Percentiles rank a stretch among this genome's conserved stretches.
phyloP scores from a whole-genome alignment of 2,329 filamentous ascomycete genomes.

The Leptoxyphium fumago region DNA sequence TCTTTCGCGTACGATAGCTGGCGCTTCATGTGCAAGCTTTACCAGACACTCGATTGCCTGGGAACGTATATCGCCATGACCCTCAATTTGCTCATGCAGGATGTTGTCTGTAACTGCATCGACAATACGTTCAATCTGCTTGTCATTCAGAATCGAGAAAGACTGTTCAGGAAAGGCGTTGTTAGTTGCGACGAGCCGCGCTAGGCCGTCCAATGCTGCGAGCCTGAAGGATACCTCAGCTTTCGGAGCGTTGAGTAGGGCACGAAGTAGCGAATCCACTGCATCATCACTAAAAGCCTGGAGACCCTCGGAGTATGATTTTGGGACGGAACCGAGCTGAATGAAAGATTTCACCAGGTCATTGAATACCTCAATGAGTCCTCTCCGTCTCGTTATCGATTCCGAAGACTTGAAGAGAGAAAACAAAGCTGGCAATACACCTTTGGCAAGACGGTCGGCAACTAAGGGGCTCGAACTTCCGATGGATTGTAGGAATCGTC shows the following conservation, averaged over 20 bases:
- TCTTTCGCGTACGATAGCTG: constrained; percentile 47
- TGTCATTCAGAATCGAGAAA: constrained; percentile 26
- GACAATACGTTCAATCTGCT: constrained; percentile 35
- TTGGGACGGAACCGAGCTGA: constrained; percentile 12
- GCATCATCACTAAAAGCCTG: constrained; percentile 26
- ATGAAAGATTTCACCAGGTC: constrained; percentile 44
- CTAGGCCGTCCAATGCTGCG: constrained; percentile 28
- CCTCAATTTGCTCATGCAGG: constrained; percentile 41
- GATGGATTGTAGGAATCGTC: constrained; percentile 43
- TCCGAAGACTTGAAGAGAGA: constrained; percentile 46
- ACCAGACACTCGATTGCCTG: constrained; percentile 44
- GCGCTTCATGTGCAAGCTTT: constrained; percentile 47
- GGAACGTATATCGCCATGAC: constrained; percentile 42
- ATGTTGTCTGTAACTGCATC: constrained; percentile 48
- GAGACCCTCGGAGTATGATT: constrained; percentile 20
- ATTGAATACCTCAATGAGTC: constrained; percentile 45
- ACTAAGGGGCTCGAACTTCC: constrained; percentile 40
- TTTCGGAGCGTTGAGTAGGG: constrained; percentile 28
- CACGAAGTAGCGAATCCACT: constrained; percentile 27
- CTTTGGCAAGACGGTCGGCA: constrained; percentile 40
- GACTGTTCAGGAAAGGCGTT: constrained; percentile 13
- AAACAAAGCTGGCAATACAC: constrained; percentile 43
- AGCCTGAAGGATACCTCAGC: constrained; percentile 37
- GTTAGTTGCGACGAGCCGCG: constrained; percentile 20
- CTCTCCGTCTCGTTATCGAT: constrained; percentile 47